Evolutionary conservation across 208 protist species (phyloP).

Genomic region (Tritrichomonas musculus): DNA sequence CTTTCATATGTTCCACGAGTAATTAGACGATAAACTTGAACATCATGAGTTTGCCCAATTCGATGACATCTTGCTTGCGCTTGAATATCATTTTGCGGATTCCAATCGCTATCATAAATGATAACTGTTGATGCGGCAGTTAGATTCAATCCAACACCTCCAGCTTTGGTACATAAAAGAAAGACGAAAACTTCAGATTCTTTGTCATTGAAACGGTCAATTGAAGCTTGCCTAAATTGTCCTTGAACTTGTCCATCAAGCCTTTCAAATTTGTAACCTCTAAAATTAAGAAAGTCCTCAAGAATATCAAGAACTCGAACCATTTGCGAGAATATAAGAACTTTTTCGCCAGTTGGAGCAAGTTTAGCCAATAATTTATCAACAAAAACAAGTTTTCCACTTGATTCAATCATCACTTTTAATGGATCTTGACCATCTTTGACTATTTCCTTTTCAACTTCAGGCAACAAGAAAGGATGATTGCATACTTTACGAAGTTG

Average conservation of each 20-base stretch:
- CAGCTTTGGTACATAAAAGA: slow-evolving; percentile 59
- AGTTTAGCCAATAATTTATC: slow-evolving; percentile 65
- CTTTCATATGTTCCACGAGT: slow-evolving; percentile 81
- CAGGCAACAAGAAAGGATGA: slow-evolving; percentile 64
- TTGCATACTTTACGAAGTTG: slow-evolving; percentile 79
- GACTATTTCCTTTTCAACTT: slow-evolving; percentile 46
- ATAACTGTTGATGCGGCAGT: slow-evolving; percentile 92
- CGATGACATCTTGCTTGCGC: slow-evolving; percentile 79
- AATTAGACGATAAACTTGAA: slow-evolving; percentile 83
- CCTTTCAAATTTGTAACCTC: slow-evolving; percentile 65
- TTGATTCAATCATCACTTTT: not conserved
- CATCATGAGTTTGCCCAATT: slow-evolving; percentile 82
- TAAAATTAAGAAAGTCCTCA: slow-evolving; percentile 66
- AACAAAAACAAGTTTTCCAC: slow-evolving; percentile 43
- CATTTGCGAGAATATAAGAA: slow-evolving; percentile 89
- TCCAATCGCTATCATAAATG: slow-evolving; percentile 95
- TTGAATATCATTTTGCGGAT: slow-evolving; percentile 90
- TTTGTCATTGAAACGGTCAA: slow-evolving; percentile 44
- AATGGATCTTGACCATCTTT: slow-evolving; percentile 56
- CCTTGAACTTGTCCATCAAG: slow-evolving; percentile 64
- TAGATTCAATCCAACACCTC: slow-evolving; percentile 73
- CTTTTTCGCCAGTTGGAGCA: slow-evolving; percentile 65
- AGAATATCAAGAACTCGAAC: slow-evolving; percentile 49
- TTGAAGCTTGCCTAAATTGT: slow-evolving; percentile 47
- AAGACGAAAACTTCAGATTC: slow-evolving; percentile 45